phyloP scores from a whole-genome alignment of 2,329 filamentous ascomycete genomes.

The Colletotrichum endophyticum region DNA sequence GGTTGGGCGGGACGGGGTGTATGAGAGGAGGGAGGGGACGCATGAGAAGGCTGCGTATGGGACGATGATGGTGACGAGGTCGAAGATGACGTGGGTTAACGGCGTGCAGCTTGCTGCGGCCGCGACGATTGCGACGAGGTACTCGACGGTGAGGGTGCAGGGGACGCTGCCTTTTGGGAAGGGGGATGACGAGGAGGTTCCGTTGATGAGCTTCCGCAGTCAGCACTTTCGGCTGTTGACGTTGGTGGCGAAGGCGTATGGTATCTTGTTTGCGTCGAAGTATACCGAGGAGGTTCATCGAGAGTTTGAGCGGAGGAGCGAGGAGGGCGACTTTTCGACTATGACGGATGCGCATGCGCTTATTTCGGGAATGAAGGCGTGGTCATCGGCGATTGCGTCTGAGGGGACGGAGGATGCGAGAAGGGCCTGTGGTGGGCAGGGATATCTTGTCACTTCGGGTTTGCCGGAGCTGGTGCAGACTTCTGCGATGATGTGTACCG shows the following conservation, averaged over 20 bases:
- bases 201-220: not conserved
- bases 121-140: not conserved
- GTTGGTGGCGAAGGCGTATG: not conserved
- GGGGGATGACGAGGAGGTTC: not conserved
- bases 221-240: not conserved
- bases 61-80: not conserved
- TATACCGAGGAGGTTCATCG: not conserved
- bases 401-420: not conserved
- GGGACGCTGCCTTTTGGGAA: not conserved
- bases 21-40: not conserved
- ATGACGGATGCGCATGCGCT: not conserved
- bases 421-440: not conserved
- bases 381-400: not conserved
- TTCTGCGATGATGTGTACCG: not conserved
- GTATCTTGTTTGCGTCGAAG: not conserved
- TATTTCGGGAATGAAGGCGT: not conserved
- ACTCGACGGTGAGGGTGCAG: not conserved
- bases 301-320: not conserved
- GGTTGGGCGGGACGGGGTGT: not conserved
- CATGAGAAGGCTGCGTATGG: not conserved
- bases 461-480: not conserved
- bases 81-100: not conserved
- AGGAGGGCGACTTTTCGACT: not conserved
- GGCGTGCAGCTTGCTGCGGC: not conserved
- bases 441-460: not conserved